Evolutionary conservation across 2,329 filamentous ascomycete genomes (phyloP).

Genomic region (Orbilia blumenaviensis): DNA sequence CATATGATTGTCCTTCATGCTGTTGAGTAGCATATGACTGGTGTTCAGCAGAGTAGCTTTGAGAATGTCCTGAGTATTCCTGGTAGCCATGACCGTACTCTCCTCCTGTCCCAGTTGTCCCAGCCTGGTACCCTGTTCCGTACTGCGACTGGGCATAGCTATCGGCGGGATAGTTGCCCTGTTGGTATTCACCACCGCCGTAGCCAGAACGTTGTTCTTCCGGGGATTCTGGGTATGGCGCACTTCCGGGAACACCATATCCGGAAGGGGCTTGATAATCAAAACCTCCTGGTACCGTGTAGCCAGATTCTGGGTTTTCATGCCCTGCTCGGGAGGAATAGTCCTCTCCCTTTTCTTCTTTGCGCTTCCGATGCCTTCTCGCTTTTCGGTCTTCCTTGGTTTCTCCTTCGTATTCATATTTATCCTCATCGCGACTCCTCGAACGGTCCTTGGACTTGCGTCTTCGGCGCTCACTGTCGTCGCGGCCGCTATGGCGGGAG

Average conservation of each 20-base stretch:
- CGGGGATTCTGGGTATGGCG: slow-evolving; percentile 40
- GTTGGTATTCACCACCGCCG: slow-evolving; percentile 37
- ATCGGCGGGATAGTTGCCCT: slow-evolving; percentile 32
- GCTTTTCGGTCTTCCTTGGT: slow-evolving; percentile 48
- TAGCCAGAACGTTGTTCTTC: slow-evolving; percentile 40
- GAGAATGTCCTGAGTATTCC: slow-evolving; percentile 26
- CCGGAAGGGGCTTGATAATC: slow-evolving; percentile 19
- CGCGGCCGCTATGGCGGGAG: slow-evolving; percentile 13
- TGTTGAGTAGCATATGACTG: slow-evolving; percentile 16
- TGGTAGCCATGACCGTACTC: slow-evolving; percentile 24
- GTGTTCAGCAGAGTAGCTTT: slow-evolving; percentile 21
- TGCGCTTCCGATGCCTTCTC: slow-evolving; percentile 30
- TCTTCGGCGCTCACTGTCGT: slow-evolving; percentile 11
- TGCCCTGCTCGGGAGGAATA: slow-evolving; percentile 15
- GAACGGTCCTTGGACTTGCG: slow-evolving; percentile 43
- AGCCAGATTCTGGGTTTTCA: slow-evolving; percentile 23
- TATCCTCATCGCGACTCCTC: slow-evolving; percentile 16
- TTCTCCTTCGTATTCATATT: slow-evolving; percentile 20
- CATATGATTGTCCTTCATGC: slow-evolving; percentile 25
- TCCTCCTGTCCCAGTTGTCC: background rate
- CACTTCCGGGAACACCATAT: slow-evolving; percentile 18
- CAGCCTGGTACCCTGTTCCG: slow-evolving; percentile 13
- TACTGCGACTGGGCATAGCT: slow-evolving; percentile 42
- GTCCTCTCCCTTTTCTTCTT: slow-evolving; percentile 19
- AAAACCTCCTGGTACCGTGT: slow-evolving; percentile 29